Evolutionary conservation across 441 rosid genomes (phyloP), one percentile per base, ranked within the genome.

Genomic region (Populus tomentosa): DNA sequence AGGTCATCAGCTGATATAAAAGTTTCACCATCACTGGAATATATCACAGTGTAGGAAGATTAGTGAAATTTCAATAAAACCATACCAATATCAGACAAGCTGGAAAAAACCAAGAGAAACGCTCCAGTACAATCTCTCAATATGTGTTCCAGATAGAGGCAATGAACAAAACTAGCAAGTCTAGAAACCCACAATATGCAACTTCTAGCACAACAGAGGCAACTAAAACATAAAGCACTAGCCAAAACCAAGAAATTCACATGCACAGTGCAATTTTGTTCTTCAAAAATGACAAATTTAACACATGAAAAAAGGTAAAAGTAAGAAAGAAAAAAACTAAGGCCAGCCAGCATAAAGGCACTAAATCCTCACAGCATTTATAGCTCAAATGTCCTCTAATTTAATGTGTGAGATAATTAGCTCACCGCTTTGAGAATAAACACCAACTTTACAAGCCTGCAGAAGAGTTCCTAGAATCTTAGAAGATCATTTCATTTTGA

Each of bases 1-100:
- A 94, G 87, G 84, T 94, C 98, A 75, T 93, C 98, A 74, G 97
- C 97, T 66, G 95, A 93, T 79, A 94, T 89, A 84, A 93, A 93
- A 67, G 98, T 95, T 87, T 95, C 99, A 8, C 97, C 97, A n/a
- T 95, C 99, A 85, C 99, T 95, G 59, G 50, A 64, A 70, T n/a
- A 38, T 26, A 76, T 20, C 40, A 65, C 62, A 61, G 56, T n/a
- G 40, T n/a, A 4, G 71, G 21, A 40, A 69, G 10, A 71, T 72
- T 40, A 73, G 72, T 32, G 32, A 67, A 50, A 69, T 46, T 62
- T 70, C 18, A 40, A n/a, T 23, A 50, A 16, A 23, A 68, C 23
- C 35, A 67, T 4, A 26, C 11, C 32, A 50, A n/a, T 66, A 62
- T 10, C 20, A 67, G 61, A 69, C 38, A 30, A 73, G 64, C 68